Conservation (phyloP, 345 rosid genomes). For the Hypericum perforatum region DNA sequence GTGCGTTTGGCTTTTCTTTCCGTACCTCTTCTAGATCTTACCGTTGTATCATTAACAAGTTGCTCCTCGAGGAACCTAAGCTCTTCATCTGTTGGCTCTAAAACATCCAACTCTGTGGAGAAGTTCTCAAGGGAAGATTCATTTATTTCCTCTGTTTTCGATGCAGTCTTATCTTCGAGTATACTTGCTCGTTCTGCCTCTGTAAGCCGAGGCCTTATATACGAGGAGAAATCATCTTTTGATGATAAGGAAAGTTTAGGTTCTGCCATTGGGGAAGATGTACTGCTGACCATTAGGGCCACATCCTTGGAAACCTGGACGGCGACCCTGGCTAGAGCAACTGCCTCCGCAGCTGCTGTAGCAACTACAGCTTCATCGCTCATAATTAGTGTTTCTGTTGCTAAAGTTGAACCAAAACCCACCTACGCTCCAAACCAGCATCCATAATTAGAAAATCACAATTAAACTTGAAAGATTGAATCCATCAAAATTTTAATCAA, state of each 20-base stretch:
- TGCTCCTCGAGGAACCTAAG: slow-evolving; percentile 45
- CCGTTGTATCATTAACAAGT: slow-evolving; percentile 43
- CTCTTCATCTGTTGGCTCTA: slow-evolving; percentile 45
- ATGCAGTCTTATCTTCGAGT: slow-evolving; percentile 33
- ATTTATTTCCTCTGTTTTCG: slow-evolving; percentile 29
- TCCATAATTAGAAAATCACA: not conserved
- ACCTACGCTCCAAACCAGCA: slow-evolving; percentile 31
- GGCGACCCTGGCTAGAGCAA: slow-evolving; percentile 87
- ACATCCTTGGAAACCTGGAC: slow-evolving; percentile 80
- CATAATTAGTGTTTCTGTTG: slow-evolving; percentile 62
- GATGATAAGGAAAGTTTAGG: slow-evolving; percentile 17
- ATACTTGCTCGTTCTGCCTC: slow-evolving; percentile 50
- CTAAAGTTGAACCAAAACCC: slow-evolving; percentile 43
- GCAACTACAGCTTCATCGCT: slow-evolving; percentile 77
- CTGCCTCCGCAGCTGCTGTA: slow-evolving; percentile 89
- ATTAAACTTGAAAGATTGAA: too few species aligned
- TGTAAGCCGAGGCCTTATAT: slow-evolving; percentile 38
- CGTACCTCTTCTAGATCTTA: slow-evolving; percentile 63
- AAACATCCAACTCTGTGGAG: slow-evolving; percentile 33
- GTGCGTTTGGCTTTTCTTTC: slow-evolving; percentile 71
- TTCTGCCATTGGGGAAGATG: slow-evolving; percentile 23
- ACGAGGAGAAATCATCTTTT: slow-evolving; percentile 14
- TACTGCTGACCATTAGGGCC: slow-evolving; percentile 33
- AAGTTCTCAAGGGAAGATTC: slow-evolving; percentile 15
- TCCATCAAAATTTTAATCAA: too few species aligned